Evolutionary conservation across 148 eudicot genomes (phyloP).

Genomic region (Fallopia convolvulus): DNA sequence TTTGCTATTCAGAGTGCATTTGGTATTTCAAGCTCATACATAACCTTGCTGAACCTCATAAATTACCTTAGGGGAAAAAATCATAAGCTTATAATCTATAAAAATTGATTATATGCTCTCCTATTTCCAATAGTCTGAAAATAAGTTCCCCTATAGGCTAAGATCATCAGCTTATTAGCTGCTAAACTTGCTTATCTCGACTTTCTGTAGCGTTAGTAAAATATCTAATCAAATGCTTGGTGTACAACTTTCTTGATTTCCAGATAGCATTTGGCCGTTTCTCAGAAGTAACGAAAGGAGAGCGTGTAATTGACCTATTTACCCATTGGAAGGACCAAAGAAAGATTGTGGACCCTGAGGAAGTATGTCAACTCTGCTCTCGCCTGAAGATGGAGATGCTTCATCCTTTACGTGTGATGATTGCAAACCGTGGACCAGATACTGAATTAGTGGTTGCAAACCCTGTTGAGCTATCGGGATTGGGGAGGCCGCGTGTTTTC

Average conservation of each 20-base stretch:
- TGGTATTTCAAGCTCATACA: background rate
- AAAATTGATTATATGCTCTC: background rate
- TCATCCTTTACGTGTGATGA: slow-evolving; percentile 70
- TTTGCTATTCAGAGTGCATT: background rate
- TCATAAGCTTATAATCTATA: background rate
- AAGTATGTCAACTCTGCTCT: slow-evolving; percentile 41
- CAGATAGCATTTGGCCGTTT: slow-evolving; percentile 71
- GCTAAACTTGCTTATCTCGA: background rate
- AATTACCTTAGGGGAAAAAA: background rate
- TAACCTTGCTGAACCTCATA: background rate
- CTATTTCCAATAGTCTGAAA: background rate
- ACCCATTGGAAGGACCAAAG: slow-evolving; percentile 58
- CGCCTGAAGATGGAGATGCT: slow-evolving; percentile 66
- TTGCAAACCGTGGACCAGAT: slow-evolving; percentile 81
- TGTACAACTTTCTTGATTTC: slow-evolving; percentile 5
- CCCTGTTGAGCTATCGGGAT: slow-evolving; percentile 69
- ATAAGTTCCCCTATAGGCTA: background rate
- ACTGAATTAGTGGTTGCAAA: slow-evolving; percentile 76
- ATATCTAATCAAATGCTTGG: background rate
- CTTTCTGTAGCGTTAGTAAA: background rate
- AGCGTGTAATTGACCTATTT: slow-evolving; percentile 64
- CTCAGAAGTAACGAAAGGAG: slow-evolving; percentile 48
- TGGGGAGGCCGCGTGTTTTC: slow-evolving; percentile 73
- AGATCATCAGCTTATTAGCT: background rate
- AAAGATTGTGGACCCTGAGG: slow-evolving; percentile 58